phyloP scores from a whole-genome alignment of 306 rosid species.

The Pueraria montana region DNA sequence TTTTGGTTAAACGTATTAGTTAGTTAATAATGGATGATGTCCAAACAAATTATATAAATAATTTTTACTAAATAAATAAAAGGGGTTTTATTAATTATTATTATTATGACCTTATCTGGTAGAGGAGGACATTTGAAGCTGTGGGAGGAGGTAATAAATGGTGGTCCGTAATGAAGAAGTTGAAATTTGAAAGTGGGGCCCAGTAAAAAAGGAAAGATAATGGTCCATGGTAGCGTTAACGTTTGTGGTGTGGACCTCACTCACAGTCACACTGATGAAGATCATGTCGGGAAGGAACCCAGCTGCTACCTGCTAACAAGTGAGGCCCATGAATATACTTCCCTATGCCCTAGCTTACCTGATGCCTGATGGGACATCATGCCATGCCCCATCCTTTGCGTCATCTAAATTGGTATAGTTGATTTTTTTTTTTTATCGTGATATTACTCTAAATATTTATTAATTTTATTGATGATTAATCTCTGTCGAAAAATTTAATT shows the following conservation, averaged over 20 bases:
- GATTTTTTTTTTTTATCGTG: too few species aligned
- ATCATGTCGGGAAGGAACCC: constrained; percentile 46
- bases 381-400: neutral
- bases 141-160: constrained; percentile 3
- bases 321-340: constrained; percentile 45
- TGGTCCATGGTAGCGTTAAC: constrained; percentile 33
- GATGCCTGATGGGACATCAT: neutral
- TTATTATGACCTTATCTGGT: neutral
- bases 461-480: too few species aligned
- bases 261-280: neutral
- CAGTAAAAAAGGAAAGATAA: neutral
- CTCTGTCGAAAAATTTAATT: too few species aligned
- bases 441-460: too few species aligned
- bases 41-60: neutral
- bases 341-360: neutral
- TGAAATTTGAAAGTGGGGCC: neutral
- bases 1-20: too few species aligned
- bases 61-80: too few species aligned
- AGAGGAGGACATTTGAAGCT: neutral
- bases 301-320: constrained; percentile 20
- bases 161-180: neutral
- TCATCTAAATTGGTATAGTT: neutral
- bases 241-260: constrained; percentile 42
- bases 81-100: too few species aligned
- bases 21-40: too few species aligned